A percentile compares a stretch with the other conserved stretches of the same genome.
phyloP scores from a whole-genome alignment of 108 stramenopile species.

The Nitzschia sp. region DNA sequence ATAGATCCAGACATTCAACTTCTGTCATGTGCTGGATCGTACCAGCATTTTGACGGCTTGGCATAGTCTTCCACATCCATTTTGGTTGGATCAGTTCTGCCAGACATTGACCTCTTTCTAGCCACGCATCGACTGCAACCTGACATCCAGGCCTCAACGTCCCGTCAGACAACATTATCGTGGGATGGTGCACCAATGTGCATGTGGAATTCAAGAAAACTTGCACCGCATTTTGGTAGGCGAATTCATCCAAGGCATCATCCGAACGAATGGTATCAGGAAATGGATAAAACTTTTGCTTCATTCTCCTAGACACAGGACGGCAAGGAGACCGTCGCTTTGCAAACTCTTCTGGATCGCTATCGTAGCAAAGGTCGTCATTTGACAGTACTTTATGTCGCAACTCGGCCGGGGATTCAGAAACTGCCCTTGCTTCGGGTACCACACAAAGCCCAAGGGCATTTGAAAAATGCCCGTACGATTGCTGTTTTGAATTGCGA shows the following conservation, averaged over 20 bases:
- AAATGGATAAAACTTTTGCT: not conserved
- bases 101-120: constrained; percentile 49
- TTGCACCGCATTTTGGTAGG: constrained; percentile 18
- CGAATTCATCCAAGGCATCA: not conserved
- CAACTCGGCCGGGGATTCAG: not conserved
- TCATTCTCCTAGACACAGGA: not conserved
- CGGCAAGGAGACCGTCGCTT: constrained; percentile 4
- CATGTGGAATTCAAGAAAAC: constrained; percentile 38
- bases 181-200: constrained; percentile 36
- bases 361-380: constrained; percentile 42
- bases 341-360: constrained; percentile 53
- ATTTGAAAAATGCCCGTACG: constrained; percentile 5
- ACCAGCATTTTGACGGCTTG: not conserved
- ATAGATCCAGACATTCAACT: constrained; percentile 37
- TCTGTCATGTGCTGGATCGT: not conserved
- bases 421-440: constrained; percentile 14
- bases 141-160: constrained; percentile 7
- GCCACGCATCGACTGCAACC: constrained; percentile 45
- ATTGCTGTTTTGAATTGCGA: constrained; percentile 7
- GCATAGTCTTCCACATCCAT: constrained; percentile 41
- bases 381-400: not conserved
- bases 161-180: not conserved
- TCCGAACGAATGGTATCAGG: not conserved
- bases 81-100: constrained; percentile 39
- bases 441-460: constrained; percentile 29